Evolutionary conservation across 2,329 filamentous ascomycete genomes (phyloP), one percentile per base, ranked within the genome.

Genomic region (Colletotrichum costaricense): DNA sequence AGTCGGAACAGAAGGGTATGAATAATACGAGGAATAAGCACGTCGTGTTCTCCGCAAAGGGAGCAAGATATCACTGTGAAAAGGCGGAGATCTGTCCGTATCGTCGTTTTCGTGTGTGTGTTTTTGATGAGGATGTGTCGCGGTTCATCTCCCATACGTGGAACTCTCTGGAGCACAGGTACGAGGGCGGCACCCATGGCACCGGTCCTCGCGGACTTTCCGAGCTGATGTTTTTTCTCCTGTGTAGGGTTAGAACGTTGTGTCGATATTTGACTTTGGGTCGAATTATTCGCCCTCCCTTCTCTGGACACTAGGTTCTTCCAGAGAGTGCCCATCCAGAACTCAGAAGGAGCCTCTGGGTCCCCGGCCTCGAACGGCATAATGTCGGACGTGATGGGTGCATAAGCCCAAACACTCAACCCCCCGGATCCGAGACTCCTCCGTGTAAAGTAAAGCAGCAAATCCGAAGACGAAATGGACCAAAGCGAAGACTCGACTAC

Each of bases 401-500:
- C 70, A 62, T 73, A 46, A 56, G 60, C 58, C 59, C 69, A 58
- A 69, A 63, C 42, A 55, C 57, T 35, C 64, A 22, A 22, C 26
- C 42, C 57, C 52, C 64, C 57, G 65, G 69, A 57, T 63, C 69
- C 69, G 58, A 69, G 28, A 33, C 54, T 56, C n/a, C 66, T 59
- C 65, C 66, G 54, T 68, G 54, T 54, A 69, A 64, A 46, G 52
- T 55, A 64, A n/a, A 54, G 26, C 33, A 46, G 54, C 22, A 59
- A 54, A 58, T 70, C 66, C 70, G 33, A 30, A 52, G 33, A 30
- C 14, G 24, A 2, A 28, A n/a, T 30, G 30, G 68, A 33, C 52
- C 65, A 69, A 42, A 49, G 56, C 54, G 54, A 59, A n/a, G 54
- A 59, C 24, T 57, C 30, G 55, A 56, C 30, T 22, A 19, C 42